Evolutionary conservation across 148 eudicot genomes (phyloP), one percentile per base, ranked within the genome.

Genomic region (Vaccinium vitisidaea): DNA sequence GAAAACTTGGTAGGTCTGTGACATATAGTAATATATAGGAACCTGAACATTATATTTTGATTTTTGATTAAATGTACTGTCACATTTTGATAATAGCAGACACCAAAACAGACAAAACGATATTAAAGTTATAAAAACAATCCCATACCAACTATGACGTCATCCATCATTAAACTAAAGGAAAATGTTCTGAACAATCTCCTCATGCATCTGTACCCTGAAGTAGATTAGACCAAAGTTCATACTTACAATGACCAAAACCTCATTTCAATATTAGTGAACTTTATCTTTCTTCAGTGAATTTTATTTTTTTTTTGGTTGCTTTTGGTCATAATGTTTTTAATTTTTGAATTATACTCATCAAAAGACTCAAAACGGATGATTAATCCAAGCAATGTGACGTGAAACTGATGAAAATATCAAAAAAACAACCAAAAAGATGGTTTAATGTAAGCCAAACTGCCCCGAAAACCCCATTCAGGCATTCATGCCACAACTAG

Each of bases 1-100:
- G 49, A 78, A 63, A 43, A 14, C 52, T 61, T 69, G 46, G 65
- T 81, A 50, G 23, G 53, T 84, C 52, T 18, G 77, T 83, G 50
- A 46, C 19, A 59, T 76, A 49, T 75, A 52, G 39, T 36, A 36
- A 56, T 19, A 23, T 13, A n/a, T 3, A 21, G 43, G 73, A 70
- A 76, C 19, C 52, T 7, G 21, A 54, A 76, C 27, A n/a, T 83
- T 15, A 8, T 23, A 8, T 13, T 23, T 23, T 27, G 77, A 50
- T 71, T 13, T 23, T 23, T 27, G 77, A 50, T 71, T 1, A 58
- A 27, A n/a, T 1, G 36, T 30, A 30, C 27, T 23, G 39, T 54
- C 39, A 12, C 21, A 75, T 18, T 10, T 73, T 32, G n/a, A 83
- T 74, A 75, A 36, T 54, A 36, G 70, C 58, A 55, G 19, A 61